These are phyloP conservation scores for Lipomyces sp. DNA, from an alignment of 805 yeast genomes.

Conservation along the genomic window DNA sequence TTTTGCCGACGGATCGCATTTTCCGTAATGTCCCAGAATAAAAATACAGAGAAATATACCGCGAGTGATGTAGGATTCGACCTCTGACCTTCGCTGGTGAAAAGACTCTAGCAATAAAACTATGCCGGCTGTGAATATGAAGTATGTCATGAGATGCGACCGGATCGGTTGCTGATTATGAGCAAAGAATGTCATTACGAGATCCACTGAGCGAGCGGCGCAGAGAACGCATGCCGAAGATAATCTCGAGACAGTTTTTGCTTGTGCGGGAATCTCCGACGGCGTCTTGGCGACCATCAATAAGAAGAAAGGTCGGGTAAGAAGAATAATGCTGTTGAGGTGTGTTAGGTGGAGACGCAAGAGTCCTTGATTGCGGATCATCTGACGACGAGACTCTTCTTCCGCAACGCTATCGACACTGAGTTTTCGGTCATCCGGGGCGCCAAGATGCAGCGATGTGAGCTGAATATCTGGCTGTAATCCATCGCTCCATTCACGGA, in stretches of 20 bases:
- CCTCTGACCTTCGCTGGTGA: constrained; percentile 37
- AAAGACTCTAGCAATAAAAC: constrained; percentile 34
- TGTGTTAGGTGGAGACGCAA: constrained; percentile 38
- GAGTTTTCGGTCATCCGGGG: constrained; percentile 12
- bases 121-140: constrained; percentile 36
- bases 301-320: constrained; percentile 39
- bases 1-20: constrained; percentile 37
- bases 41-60: constrained; percentile 36
- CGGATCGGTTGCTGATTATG: constrained; percentile 37
- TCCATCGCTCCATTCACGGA: constrained; percentile 38
- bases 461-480: constrained; percentile 38
- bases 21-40: constrained; percentile 36
- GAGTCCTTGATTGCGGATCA: constrained; percentile 40
- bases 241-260: constrained; percentile 33
- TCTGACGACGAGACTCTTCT: constrained; percentile 26
- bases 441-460: constrained; percentile 27
- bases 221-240: constrained; percentile 36
- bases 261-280: constrained; percentile 21
- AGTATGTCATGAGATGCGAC: constrained; percentile 36
- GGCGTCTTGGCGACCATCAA: constrained; percentile 37
- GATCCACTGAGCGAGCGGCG: constrained; percentile 36
- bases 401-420: constrained; percentile 1
- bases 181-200: constrained; percentile 37
- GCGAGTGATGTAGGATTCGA: constrained; percentile 36
- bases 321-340: constrained; percentile 38